These are phyloP conservation scores for Bacidia gigantensis DNA, from an alignment of 495 filamentous ascomycete genomes.

Conservation along the genomic window DNA sequence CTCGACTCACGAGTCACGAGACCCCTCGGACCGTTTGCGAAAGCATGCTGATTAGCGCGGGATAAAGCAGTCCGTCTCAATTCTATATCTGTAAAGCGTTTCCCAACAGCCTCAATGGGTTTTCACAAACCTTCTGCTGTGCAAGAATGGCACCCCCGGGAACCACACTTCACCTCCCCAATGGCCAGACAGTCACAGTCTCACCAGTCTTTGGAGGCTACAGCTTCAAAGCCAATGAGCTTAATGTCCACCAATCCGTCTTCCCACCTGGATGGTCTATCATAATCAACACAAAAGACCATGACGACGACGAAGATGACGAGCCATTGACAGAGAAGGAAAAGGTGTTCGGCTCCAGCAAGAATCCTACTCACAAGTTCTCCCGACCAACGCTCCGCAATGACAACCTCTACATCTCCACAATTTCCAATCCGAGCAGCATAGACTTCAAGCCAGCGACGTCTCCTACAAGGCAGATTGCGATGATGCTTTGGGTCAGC, in stretches of 20 bases:
- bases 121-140: neutral
- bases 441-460: constrained; percentile 62
- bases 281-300: constrained; percentile 59
- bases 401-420: constrained; percentile 80
- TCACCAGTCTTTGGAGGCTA: constrained; percentile 76
- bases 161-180: constrained; percentile 49
- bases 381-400: constrained; percentile 56
- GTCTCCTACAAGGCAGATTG: constrained; percentile 74
- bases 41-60: neutral
- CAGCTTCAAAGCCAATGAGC: constrained; percentile 72
- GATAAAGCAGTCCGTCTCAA: neutral
- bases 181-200: constrained; percentile 71
- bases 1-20: no score
- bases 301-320: constrained; percentile 22
- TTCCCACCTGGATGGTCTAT: constrained; percentile 85
- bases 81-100: neutral
- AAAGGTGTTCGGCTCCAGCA: constrained; percentile 7
- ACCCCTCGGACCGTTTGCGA: neutral
- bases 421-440: constrained; percentile 69
- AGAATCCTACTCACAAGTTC: constrained; percentile 45
- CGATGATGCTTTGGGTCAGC: constrained; percentile 92
- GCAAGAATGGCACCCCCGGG: neutral
- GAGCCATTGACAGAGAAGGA: constrained; percentile 18
- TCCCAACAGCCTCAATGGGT: neutral
- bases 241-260: constrained; percentile 47